Percentiles rank a stretch among this genome's conserved stretches.
Evolutionary conservation across 371 early-diverging fungal species (phyloP).

Genomic region (Mortierella sp.): DNA sequence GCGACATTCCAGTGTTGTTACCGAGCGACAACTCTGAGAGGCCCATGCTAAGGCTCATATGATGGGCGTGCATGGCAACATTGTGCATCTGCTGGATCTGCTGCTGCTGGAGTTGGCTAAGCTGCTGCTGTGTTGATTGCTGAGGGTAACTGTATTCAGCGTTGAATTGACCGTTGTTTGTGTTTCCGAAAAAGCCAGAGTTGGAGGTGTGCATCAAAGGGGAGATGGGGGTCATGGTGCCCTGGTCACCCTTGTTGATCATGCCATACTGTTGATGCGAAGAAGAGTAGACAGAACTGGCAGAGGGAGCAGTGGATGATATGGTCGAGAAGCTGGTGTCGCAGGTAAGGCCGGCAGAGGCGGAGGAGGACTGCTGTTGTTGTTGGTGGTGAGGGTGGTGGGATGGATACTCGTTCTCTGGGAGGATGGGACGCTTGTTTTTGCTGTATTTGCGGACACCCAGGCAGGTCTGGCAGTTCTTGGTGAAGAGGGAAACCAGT

Average conservation of each 20-base stretch:
- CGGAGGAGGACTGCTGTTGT: constrained; percentile 20
- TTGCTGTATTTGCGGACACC: constrained; percentile 58
- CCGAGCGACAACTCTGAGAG: constrained; percentile 39
- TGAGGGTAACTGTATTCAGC: background rate
- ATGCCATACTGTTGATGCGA: constrained; percentile 34
- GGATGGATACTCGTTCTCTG: constrained; percentile 44
- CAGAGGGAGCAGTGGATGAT: constrained; percentile 12
- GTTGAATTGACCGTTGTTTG: background rate
- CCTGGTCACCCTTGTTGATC: constrained; percentile 32
- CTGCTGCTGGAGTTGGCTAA: constrained; percentile 33
- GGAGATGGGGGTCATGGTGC: constrained; percentile 46
- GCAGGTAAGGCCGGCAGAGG: constrained; percentile 12
- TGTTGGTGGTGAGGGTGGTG: constrained; percentile 31
- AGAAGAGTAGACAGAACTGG: constrained; percentile 12
- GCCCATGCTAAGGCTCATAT: constrained; percentile 37
- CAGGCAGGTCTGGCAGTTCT: constrained; percentile 55
- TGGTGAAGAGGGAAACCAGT: constrained; percentile 54
- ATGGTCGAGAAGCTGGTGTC: constrained; percentile 19
- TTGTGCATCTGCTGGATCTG: constrained; percentile 33
- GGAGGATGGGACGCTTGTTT: constrained; percentile 54
- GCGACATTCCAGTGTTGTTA: constrained; percentile 18
- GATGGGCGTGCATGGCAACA: constrained; percentile 40
- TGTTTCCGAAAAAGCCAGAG: constrained; percentile 35
- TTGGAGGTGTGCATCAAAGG: constrained; percentile 38
- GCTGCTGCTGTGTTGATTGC: constrained; percentile 6